Evolutionary conservation across 192 early-diverging fungal genomes (phyloP), one percentile per base, ranked within the genome.

Genomic region (Coemansia pectinata): DNA sequence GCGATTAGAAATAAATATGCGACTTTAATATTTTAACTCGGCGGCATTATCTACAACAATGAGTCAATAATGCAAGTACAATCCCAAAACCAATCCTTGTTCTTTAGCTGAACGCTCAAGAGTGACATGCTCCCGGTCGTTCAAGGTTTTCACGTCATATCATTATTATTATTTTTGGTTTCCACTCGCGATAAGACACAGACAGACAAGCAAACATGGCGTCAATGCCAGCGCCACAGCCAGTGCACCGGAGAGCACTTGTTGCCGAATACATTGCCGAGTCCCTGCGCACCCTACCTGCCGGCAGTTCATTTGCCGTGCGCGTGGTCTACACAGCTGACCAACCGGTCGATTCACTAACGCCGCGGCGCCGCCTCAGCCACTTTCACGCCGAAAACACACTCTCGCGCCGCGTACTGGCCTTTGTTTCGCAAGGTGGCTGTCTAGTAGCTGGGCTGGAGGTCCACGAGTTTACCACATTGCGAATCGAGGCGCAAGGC

Each of bases 391-490:
- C 74, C 17, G 64, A 53, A 33, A 73, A 53, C 62, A 73, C 74
- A 4, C n/a, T 71, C 19, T 67, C 74, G n/a, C 79, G 79, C 23
- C 79, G 79, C 23, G 57, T 71, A 2, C 58, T 82, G n/a, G 62
- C 67, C n/a, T 44, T 82, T 52, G 74, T 82, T 14, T 77, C 65
- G 14, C 71, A 70, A 29, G 69, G 38, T 50, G 55, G 23, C 52
- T 70, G 63, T 33, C 39, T 78, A 23, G 81, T 83, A 27, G 72
- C 76, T 9, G 81, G 73, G 36, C 76, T 83, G 19, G 75, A 77
- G 42, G 76, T 60, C 11, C 76, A 64, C 59, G 81, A 83, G 66
- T 83, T 78, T 41, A 60, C 57, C n/a, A 48, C 76, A 45, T 42
- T 78, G 40, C 25, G 45, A 19, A 70, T 65, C 12, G 68, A 83